Percentiles rank a stretch among this genome's conserved stretches.
Conservation (phyloP, 805 yeast species). For the Sugiyamaella floridensis region DNA sequence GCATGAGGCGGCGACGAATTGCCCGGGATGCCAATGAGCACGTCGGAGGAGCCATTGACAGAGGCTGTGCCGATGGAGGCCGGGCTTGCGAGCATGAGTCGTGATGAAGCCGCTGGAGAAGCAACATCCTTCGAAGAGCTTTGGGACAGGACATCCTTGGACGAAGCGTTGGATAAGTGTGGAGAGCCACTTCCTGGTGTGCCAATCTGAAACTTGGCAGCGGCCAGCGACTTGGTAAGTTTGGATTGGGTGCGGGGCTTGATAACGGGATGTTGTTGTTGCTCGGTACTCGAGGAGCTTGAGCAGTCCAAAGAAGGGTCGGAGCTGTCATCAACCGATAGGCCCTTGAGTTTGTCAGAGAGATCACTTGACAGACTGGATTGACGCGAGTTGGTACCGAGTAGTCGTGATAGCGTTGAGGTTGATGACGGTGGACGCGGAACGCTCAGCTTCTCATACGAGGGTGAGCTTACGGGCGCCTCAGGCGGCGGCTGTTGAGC, state of each 20-base stretch:
- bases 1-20: neutral
- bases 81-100: neutral
- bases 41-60: neutral
- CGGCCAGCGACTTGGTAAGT: neutral
- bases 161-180: neutral
- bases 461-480: neutral
- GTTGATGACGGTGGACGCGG: neutral
- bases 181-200: neutral
- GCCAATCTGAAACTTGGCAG: conserved; percentile 1
- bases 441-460: neutral
- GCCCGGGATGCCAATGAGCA: neutral
- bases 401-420: conserved; percentile 11
- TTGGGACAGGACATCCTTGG: neutral
- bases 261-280: neutral
- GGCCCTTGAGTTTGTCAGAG: conserved; percentile 3
- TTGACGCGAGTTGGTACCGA: conserved; percentile 5
- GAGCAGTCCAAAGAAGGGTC: neutral
- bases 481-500: neutral
- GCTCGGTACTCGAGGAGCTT: neutral
- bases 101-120: neutral
- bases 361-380: conserved; percentile 2
- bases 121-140: neutral
- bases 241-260: neutral
- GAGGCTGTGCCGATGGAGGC: neutral
- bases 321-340: conserved; percentile 1